phyloP scores from a whole-genome alignment of 768 basidiomycete genomes.

The Leucocoprinus sp. region DNA sequence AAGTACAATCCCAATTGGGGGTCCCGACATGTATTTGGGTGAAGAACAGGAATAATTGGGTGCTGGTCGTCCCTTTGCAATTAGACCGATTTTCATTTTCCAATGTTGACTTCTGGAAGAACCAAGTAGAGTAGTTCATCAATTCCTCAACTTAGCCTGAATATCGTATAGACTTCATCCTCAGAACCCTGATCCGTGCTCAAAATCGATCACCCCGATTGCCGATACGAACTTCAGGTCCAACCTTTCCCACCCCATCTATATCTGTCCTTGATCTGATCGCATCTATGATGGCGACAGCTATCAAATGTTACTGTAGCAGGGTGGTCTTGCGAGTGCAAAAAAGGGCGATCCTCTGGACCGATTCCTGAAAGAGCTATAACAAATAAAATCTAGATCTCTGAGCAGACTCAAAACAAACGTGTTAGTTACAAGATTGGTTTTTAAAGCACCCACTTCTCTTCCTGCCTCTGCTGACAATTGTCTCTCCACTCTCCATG shows the following conservation, averaged over 20 bases:
- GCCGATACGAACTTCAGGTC: neutral
- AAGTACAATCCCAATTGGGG: constrained; percentile 18
- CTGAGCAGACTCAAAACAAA: no score
- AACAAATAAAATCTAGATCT: neutral
- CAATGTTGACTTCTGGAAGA: neutral
- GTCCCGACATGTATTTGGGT: constrained; percentile 10
- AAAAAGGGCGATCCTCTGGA: neutral
- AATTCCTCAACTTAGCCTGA: no score
- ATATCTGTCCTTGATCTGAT: neutral
- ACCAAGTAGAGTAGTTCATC: no score
- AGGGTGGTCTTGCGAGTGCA: neutral
- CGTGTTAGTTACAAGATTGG: no score
- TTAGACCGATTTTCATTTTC: constrained; percentile 1
- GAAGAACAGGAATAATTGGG: constrained; percentile 7
- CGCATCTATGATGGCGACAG: constrained; percentile 1
- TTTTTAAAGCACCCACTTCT: no score
- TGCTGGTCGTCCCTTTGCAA: neutral
- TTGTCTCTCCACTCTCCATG: neutral
- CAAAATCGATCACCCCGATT: neutral
- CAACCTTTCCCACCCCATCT: neutral
- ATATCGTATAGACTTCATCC: no score
- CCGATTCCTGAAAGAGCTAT: no score
- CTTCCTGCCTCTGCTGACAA: neutral
- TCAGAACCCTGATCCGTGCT: no score
- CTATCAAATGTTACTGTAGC: neutral